Base-by-base conservation (phyloP, 129 eudicot species). In the Lactuca saligna region DNA sequence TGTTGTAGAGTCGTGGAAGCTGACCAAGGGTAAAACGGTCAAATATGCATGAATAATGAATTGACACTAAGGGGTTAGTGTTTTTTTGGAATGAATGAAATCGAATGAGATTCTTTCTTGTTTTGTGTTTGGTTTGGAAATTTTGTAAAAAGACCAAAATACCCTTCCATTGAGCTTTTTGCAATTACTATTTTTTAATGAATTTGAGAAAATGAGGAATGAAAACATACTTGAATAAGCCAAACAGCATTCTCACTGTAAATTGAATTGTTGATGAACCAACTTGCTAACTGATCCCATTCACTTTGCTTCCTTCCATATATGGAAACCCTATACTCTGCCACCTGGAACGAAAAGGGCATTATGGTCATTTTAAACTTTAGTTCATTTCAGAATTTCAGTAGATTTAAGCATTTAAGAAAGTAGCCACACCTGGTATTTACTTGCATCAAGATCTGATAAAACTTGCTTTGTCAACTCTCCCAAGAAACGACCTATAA, bases 271-370 rank as follows among this genome's bases (percentile, higher is more conserved):
- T 86, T 86, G 59, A 86, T 83, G 15, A 86, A 83, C 93, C 93
- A 86, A 79, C 89, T 83, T 3, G 93, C 93, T 72, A 83, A 75
- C 69, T 80, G 86, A 72, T 86, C 89, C 93, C 93, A 86, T 63
- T 86, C 93, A 73, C 93, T 86, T 76, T 86, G 93, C 81, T 86
- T 86, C 84, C 93, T 83, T 57, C 93, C 93, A 72, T 86, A 86
- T 64, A 86, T 81, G 12, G 93, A 86, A 11, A 86, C 81, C 68
- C 89, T 81, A 63, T 86, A 86, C 70, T 86, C 93, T 3, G 89
- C 93, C 80, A 86, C 82, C 93, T 82, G 59, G 65, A 55, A 35
- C 1, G 20, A 46, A 56, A 69, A 55, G 2, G 31, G 54, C 4
- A 55, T 37, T 17, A 29, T 37, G 15, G 42, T 56, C 6, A 54